Conservation (phyloP, 2,329 filamentous ascomycete species). For the Aspergillus novofumigatus region DNA sequence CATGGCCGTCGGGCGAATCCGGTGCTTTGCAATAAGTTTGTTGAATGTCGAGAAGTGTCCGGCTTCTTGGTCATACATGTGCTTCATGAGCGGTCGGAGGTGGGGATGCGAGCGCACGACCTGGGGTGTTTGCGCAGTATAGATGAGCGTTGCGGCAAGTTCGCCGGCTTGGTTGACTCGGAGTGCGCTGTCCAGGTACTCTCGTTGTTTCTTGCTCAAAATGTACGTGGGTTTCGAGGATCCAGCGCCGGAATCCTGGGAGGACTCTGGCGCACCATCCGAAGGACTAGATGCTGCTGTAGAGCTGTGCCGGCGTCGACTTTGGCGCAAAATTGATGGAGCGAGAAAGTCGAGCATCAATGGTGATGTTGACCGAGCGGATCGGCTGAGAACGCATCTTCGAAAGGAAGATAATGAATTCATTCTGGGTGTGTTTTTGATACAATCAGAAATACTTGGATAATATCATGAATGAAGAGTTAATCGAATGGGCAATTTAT, state of each 20-base stretch:
- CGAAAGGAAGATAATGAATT: slow-evolving; percentile 21
- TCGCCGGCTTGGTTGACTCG: slow-evolving; percentile 97
- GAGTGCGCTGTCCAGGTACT: slow-evolving; percentile 74
- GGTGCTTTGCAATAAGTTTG: slow-evolving; percentile 73
- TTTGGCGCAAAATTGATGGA: slow-evolving; percentile 24
- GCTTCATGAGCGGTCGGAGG: slow-evolving; percentile 83
- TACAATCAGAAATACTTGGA: neutral
- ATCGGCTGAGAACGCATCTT: slow-evolving; percentile 14
- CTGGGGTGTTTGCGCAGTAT: slow-evolving; percentile 80
- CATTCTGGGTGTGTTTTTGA: slow-evolving; percentile 15
- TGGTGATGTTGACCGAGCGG: slow-evolving; percentile 14
- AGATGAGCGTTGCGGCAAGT: slow-evolving; percentile 93
- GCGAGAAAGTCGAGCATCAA: slow-evolving; percentile 37
- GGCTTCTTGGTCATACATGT: slow-evolving; percentile 97
- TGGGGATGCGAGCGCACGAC: slow-evolving; percentile 77
- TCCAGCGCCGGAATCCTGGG: slow-evolving; percentile 21
- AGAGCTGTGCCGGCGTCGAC: slow-evolving; percentile 24
- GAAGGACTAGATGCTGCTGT: slow-evolving; percentile 26
- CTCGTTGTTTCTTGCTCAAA: slow-evolving; percentile 64
- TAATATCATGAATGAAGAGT: neutral
- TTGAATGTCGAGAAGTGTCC: slow-evolving; percentile 87
- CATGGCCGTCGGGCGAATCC: slow-evolving; percentile 85
- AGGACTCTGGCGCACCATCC: neutral
- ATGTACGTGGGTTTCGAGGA: slow-evolving; percentile 45
- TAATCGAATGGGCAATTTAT: neutral